phyloP scores from a whole-genome alignment of 2,329 filamentous ascomycete species.

The Escovopsis sp. region DNA sequence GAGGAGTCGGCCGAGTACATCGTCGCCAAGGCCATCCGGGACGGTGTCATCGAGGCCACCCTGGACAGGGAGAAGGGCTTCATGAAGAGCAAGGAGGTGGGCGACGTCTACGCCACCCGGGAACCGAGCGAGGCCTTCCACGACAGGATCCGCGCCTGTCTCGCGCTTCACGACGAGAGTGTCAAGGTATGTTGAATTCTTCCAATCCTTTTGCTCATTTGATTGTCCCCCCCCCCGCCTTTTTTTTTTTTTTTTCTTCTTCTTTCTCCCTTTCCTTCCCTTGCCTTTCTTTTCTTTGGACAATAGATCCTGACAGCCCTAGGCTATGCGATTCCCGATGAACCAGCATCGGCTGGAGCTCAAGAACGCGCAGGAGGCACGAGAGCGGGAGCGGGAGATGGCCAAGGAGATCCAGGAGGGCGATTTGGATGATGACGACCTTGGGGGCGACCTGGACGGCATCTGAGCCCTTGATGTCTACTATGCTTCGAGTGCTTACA shows the following conservation, averaged over 20 bases:
- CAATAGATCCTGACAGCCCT: not conserved
- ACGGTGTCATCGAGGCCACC: conserved; percentile 92
- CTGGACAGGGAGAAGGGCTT: conserved; percentile 88
- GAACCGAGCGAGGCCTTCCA: conserved; percentile 97
- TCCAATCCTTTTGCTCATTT: not conserved
- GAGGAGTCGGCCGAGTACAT: conserved; percentile 99
- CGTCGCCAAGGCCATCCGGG: conserved; percentile 93
- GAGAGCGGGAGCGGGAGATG: conserved; percentile 89
- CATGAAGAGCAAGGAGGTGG: conserved; percentile 96
- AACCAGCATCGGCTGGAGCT: conserved; percentile 95
- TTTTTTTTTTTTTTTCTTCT: no score
- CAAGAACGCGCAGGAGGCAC: conserved; percentile 96
- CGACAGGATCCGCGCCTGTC: conserved; percentile 83
- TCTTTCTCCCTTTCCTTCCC: not conserved
- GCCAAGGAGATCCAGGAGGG: conserved; percentile 98
- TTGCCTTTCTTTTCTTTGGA: no score
- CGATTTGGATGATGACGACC: conserved; percentile 91
- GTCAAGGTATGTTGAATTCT: conserved; percentile 57
- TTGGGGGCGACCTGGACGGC: conserved; percentile 89
- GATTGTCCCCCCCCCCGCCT: not conserved
- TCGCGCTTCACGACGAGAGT: conserved; percentile 89
- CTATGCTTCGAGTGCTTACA: conserved; percentile 8
- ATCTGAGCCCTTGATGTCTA: conserved; percentile 44
- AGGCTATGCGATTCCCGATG: conserved; percentile 99
- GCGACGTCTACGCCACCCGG: conserved; percentile 88